Conservation (phyloP, 179 eudicot species). For the Amaranthus tricolor region DNA sequence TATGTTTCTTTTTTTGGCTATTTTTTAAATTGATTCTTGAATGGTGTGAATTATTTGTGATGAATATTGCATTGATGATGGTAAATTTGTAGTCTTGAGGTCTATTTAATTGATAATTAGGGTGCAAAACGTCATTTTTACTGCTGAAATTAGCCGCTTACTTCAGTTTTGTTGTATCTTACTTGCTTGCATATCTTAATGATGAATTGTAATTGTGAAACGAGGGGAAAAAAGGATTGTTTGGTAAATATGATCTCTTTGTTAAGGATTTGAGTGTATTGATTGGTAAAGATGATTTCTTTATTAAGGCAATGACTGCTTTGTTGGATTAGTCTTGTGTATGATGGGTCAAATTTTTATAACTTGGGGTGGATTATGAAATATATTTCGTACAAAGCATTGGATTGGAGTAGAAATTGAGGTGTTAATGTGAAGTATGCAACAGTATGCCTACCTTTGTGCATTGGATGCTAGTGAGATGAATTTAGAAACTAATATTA, state of each 20-base stretch:
- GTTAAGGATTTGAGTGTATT: not conserved
- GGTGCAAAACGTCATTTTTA: not conserved
- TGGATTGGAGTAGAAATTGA: not conserved
- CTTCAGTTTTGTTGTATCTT: not conserved
- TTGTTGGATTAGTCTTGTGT: not conserved
- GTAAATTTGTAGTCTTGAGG: not conserved
- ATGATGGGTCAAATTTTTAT: not conserved
- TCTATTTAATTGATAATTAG: not conserved
- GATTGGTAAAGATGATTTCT: not conserved
- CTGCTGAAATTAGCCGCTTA: slow-evolving; percentile 9
- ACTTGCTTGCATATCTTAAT: not conserved
- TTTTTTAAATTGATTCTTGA: not conserved
- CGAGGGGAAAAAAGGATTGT: not conserved
- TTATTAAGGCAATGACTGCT: not conserved
- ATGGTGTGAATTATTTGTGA: not conserved
- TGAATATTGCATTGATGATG: slow-evolving; percentile 1
- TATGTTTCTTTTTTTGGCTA: slow-evolving; percentile 4
- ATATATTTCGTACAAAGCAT: not conserved
- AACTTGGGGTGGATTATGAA: not conserved
- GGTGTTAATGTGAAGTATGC: not conserved
- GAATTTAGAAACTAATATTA: not conserved
- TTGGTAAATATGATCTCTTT: not conserved
- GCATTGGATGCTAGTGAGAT: not conserved
- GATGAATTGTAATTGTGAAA: not conserved
- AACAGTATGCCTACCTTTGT: not conserved